Percentiles rank a stretch among this genome's conserved stretches.
phyloP scores from a whole-genome alignment of 257 asterid species.

The Jacaranda mimosifolia region DNA sequence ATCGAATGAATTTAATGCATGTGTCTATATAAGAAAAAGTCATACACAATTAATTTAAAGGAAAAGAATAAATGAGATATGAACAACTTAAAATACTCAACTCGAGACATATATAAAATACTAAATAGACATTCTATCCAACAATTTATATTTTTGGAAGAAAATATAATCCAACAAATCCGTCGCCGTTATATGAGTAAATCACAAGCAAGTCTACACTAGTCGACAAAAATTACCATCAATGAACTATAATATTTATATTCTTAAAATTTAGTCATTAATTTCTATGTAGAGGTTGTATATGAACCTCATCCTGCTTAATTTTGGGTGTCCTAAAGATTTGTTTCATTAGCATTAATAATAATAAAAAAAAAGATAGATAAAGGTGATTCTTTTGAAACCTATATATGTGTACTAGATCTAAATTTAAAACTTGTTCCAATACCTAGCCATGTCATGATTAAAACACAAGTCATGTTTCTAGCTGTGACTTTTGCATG shows the following conservation, averaged over 20 bases:
- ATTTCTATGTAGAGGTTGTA: not conserved
- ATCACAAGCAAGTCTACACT: no score
- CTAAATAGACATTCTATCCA: no score
- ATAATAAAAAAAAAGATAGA: not conserved
- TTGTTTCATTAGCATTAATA: not conserved
- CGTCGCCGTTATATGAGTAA: no score
- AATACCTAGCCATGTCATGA: not conserved
- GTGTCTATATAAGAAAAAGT: no score
- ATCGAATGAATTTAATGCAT: no score
- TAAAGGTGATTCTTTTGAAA: not conserved
- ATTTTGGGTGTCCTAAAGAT: not conserved
- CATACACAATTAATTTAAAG: no score
- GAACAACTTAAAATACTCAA: no score
- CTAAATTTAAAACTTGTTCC: constrained; percentile 2
- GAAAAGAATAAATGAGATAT: no score
- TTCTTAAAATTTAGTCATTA: not conserved
- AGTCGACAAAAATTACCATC: not conserved
- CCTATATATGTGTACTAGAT: not conserved
- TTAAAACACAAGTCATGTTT: constrained; percentile 14
- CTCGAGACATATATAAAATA: no score
- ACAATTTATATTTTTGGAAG: no score
- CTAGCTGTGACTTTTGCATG: constrained; percentile 42
- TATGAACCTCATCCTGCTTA: not conserved
- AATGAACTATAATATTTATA: not conserved
- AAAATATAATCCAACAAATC: no score